phyloP scores from a whole-genome alignment of 2,329 filamentous ascomycete genomes.

The Neurospora crassa region DNA sequence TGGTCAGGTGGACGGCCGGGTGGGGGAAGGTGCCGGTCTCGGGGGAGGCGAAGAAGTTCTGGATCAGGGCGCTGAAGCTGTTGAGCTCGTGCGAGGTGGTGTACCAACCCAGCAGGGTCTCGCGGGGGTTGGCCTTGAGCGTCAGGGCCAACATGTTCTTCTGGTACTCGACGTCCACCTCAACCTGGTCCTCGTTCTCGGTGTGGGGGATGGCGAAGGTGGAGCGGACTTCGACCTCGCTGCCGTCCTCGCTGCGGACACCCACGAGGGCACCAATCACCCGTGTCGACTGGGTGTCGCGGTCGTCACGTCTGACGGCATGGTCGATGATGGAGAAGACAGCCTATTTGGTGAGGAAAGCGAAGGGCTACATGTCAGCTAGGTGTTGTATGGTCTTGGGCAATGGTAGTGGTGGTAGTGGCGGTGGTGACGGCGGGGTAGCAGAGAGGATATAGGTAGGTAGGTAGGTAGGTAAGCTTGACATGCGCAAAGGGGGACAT shows the following conservation, averaged over 20 bases:
- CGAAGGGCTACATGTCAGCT: neutral
- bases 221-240: conserved; percentile 89
- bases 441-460: neutral
- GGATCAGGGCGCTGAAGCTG: conserved; percentile 95
- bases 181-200: conserved; percentile 96
- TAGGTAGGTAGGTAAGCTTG: neutral
- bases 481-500: neutral
- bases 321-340: conserved; percentile 82
- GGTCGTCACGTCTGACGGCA: conserved; percentile 73
- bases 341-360: conserved; percentile 33
- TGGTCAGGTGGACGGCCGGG: conserved; percentile 94
- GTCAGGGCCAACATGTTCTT: conserved; percentile 97
- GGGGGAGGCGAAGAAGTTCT: conserved; percentile 97
- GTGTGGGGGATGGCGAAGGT: conserved; percentile 98
- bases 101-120: conserved; percentile 96
- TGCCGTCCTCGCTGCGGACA: conserved; percentile 89
- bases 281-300: conserved; percentile 74
- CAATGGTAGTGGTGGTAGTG: neutral
- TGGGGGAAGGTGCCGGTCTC: conserved; percentile 96
- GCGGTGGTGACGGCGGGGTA: neutral
- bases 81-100: conserved; percentile 94
- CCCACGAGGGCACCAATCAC: conserved; percentile 96
- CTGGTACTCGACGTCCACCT: conserved; percentile 99
- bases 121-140: conserved; percentile 86
- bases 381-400: neutral